Evolutionary conservation across 192 early-diverging fungal species (phyloP).

Genomic region (Glomus cerebriforme): DNA sequence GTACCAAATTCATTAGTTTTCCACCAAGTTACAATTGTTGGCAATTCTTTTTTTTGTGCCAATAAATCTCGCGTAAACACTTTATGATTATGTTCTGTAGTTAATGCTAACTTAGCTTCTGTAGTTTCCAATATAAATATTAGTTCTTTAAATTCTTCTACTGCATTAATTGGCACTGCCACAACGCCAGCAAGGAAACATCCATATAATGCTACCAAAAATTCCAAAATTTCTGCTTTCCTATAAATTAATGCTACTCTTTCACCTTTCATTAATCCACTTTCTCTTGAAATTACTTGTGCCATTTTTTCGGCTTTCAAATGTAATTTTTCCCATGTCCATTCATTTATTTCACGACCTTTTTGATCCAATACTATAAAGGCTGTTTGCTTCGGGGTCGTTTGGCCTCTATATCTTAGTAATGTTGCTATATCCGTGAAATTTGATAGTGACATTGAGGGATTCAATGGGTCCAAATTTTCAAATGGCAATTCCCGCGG

Average conservation of each 20-base stretch:
- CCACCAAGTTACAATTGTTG: conserved; percentile 74
- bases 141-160: conserved; percentile 78
- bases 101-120: conserved; percentile 68
- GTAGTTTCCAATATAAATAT: conserved; percentile 73
- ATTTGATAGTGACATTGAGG: conserved; percentile 44
- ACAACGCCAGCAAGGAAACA: conserved; percentile 80
- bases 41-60: conserved; percentile 62
- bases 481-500: conserved; percentile 48
- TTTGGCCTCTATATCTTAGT: conserved; percentile 64
- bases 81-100: conserved; percentile 77
- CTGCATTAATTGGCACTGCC: conserved; percentile 83
- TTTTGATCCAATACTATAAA: conserved; percentile 74
- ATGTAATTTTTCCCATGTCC: conserved; percentile 77
- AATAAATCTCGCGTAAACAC: conserved; percentile 73
- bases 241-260: conserved; percentile 78
- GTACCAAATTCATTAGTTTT: conserved; percentile 79
- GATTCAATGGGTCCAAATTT: conserved; percentile 40
- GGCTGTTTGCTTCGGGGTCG: conserved; percentile 57
- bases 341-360: conserved; percentile 65
- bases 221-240: conserved; percentile 81
- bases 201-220: conserved; percentile 77
- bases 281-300: conserved; percentile 64
- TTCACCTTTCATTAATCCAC: conserved; percentile 61
- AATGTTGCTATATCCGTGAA: conserved; percentile 71
- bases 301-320: conserved; percentile 72